Evolutionary conservation across 2,329 filamentous ascomycete species (phyloP), one percentile per base, ranked within the genome.

Genomic region (Xylariaceae sp.): DNA sequence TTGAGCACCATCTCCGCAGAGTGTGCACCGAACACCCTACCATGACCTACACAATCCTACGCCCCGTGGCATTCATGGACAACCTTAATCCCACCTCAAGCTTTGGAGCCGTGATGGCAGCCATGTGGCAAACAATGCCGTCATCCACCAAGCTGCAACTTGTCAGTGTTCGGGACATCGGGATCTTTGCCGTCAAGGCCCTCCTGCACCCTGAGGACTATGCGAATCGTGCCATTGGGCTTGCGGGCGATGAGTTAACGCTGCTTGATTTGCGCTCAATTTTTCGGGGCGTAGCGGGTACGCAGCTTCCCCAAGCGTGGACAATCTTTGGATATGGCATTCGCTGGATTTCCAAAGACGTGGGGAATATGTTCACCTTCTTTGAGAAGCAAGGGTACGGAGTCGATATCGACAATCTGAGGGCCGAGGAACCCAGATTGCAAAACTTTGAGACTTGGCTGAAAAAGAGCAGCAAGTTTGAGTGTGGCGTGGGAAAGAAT

Each of bases 31-130:
- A 66, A 18, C 35, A 53, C 34, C 58, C 66, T n/a, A 59, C 52
- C n/a, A 65, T 72, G 64, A 67, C 63, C 34, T 76, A 74, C 68
- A 76, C 75, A 34, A 73, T 78, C 53, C 63, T 78, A 13, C 69
- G 75, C 5, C 76, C 75, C 1, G 70, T 69, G 5, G 74, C 72
- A 3, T 77, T 77, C 68, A 70, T 78, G 66, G 75, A 78, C 55
- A 77, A 77, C 62, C 55, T 74, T 15, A 69, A 69, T 60, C 72
- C 74, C 13, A 72, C 65, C 1, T 62, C 72, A 10, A 39, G 68
- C 51, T 72, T 75, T 55, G 67, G 71, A 44, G 59, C 66, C 48
- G 59, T 72, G 18, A 71, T 76, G 59, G 64, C 69, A 5, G 69
- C 70, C 61, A 67, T 75, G 60, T 73, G 69, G 70, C 54, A 55